Evolutionary conservation across 2,329 filamentous ascomycete species (phyloP), one percentile per base, ranked within the genome.

Genomic region (Neurospora sp.): DNA sequence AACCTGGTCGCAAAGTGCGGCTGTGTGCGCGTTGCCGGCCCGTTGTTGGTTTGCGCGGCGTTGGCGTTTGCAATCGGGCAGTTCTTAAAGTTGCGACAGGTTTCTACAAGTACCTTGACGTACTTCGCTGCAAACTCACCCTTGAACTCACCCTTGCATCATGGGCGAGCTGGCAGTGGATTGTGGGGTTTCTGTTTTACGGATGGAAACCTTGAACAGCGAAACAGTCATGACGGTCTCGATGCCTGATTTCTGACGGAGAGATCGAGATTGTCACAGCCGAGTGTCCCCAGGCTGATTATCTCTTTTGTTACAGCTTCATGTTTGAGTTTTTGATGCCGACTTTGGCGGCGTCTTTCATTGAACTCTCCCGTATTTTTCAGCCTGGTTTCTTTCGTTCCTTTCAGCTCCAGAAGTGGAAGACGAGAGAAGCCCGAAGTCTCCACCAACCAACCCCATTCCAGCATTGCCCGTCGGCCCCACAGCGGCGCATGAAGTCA

Each of bases 91-190:
- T 52, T 62, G 12, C 52, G 52, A 62, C 52, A 68, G 52, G 57
- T 33, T 69, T 65, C 69, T 40, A 12, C 67, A 74, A 70, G 74
- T 75, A 75, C 72, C 71, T 69, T 69, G 23, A 74, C 62, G 74
- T 75, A 75, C 74, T 71, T 66, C 23, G 28, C 52, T 33, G 52
- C 52, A 33, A 62, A 19, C 23, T 33, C 52, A 17, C 23, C 62
- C 36, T 43, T 39, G 36, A 69, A 52, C 71, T 73, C 74, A 74
- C 73, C 52, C 66, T 71, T 57, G 28, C 70, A 62, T 70, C 70
- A 41, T 69, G 38, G 23, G 12, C 52, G 23, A 62, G 52, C 52
- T 62, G 52, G 52, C 28, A 62, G 52, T 62, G 52, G 52, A 10
- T 33, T 62, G 52, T 62, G 52, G 52, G 52, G 52, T 62, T 62